phyloP scores from a whole-genome alignment of 1,284 basidiomycete species.

The Trichosporon coremiiforme region DNA sequence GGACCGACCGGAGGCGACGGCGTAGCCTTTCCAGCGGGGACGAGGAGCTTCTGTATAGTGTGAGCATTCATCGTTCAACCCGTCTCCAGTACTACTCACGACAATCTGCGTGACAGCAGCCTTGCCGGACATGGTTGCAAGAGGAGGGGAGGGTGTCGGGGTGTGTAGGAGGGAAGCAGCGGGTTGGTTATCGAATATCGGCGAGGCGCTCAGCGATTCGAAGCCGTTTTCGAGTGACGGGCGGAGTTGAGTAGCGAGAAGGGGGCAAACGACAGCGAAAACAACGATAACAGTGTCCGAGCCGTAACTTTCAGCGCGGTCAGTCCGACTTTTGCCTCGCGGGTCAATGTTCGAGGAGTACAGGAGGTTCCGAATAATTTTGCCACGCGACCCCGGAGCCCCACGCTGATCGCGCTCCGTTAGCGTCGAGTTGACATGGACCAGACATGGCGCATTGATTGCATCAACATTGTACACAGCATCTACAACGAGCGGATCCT shows the following conservation, averaged over 20 bases:
- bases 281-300: background rate
- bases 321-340: slow-evolving; percentile 20
- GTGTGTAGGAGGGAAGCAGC: background rate
- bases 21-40: slow-evolving; percentile 91
- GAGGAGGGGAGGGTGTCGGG: background rate
- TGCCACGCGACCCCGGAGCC: background rate
- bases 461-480: background rate
- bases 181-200: background rate
- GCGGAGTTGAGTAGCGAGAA: background rate
- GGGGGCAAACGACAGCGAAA: background rate
- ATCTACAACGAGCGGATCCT: background rate
- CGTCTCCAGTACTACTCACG: slow-evolving; percentile 21
- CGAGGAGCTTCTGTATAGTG: slow-evolving; percentile 70
- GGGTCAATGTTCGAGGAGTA: background rate
- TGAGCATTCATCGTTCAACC: no score
- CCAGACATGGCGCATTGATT: background rate
- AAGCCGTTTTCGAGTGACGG: background rate
- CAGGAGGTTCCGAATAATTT: background rate
- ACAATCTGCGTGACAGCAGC: slow-evolving; percentile 32
- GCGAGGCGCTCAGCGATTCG: no score
- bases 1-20: slow-evolving; percentile 97
- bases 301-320: background rate
- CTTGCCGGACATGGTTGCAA: slow-evolving; percentile 30
- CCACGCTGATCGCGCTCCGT: background rate
- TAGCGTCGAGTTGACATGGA: background rate